These are phyloP conservation scores for Craterostigma plantagineum DNA, from an alignment of 257 asterid genomes.

Conservation along the genomic window DNA sequence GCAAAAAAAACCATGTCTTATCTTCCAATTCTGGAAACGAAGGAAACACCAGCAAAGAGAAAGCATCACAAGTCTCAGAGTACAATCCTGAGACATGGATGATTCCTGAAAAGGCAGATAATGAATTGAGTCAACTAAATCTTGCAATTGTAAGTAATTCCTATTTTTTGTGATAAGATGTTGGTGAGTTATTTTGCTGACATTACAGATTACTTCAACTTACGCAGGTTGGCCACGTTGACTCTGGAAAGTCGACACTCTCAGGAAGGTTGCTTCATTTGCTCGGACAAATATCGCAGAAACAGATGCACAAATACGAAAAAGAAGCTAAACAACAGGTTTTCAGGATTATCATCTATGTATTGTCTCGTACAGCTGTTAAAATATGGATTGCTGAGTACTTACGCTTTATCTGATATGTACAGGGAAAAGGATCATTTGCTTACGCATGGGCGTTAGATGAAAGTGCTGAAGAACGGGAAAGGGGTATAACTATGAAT, in stretches of 20 bases:
- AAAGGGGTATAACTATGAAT: slow-evolving; percentile 96
- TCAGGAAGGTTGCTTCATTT: slow-evolving; percentile 92
- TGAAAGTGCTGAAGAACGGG: slow-evolving; percentile 96
- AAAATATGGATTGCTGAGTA: slow-evolving; percentile 7
- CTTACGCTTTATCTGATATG: slow-evolving; percentile 11
- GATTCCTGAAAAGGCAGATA: slow-evolving; percentile 39
- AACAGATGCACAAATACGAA: slow-evolving; percentile 69
- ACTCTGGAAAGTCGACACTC: slow-evolving; percentile 96
- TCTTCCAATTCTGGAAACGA: slow-evolving; percentile 33
- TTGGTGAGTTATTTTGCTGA: slow-evolving; percentile 1
- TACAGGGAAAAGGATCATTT: slow-evolving; percentile 95
- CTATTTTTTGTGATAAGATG: not conserved
- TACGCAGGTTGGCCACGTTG: slow-evolving; percentile 93
- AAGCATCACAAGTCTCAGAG: slow-evolving; percentile 21
- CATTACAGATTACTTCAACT: slow-evolving; percentile 9
- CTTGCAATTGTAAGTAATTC: slow-evolving; percentile 66
- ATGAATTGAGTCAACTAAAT: slow-evolving; percentile 56
- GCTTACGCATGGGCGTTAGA: slow-evolving; percentile 99
- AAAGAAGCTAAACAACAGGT: slow-evolving; percentile 84
- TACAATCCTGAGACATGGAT: slow-evolving; percentile 63
- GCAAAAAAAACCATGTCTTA: slow-evolving; percentile 18
- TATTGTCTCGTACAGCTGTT: slow-evolving; percentile 5
- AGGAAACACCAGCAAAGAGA: slow-evolving; percentile 18
- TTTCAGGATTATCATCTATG: slow-evolving; percentile 3
- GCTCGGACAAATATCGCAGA: slow-evolving; percentile 70